phyloP scores from a whole-genome alignment of 1,139 yeast species.

The Kluyveromyces marxianus region DNA sequence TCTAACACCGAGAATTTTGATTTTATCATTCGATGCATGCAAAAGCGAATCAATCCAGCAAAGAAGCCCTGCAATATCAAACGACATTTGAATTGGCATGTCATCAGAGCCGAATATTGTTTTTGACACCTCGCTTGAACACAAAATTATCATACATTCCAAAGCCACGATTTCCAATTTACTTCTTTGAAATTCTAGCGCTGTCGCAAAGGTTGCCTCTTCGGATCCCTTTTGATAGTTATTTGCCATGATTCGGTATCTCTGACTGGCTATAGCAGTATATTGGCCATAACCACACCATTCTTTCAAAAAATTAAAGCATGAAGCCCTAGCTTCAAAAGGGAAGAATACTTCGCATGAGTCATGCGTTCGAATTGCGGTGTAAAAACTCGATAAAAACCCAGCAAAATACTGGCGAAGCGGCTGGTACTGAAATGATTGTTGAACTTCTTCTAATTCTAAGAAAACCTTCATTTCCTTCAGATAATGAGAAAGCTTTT shows the following conservation, averaged over 20 bases:
- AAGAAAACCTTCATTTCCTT: constrained; percentile 61
- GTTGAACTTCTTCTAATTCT: constrained; percentile 51
- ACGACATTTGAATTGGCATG: constrained; percentile 44
- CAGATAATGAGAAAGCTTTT: constrained; percentile 54
- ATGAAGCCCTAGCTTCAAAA: constrained; percentile 77
- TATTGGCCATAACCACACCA: constrained; percentile 92
- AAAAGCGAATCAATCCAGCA: constrained; percentile 74
- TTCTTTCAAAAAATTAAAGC: constrained; percentile 74
- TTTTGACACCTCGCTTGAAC: constrained; percentile 57
- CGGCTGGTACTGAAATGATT: constrained; percentile 64
- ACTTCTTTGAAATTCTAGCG: constrained; percentile 74
- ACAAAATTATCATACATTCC: constrained; percentile 77
- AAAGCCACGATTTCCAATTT: constrained; percentile 65
- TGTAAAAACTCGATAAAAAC: constrained; percentile 60
- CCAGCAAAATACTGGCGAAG: constrained; percentile 77
- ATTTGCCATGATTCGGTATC: constrained; percentile 52
- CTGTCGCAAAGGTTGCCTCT: constrained; percentile 40
- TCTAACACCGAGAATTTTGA: constrained; percentile 57
- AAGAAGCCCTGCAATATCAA: constrained; percentile 62
- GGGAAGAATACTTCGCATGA: constrained; percentile 53
- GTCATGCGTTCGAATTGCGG: constrained; percentile 38
- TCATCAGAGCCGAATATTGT: constrained; percentile 37
- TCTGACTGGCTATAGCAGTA: constrained; percentile 50
- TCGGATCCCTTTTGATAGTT: constrained; percentile 38
- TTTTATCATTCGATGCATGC: constrained; percentile 48